Evolutionary conservation across 2,329 filamentous ascomycete genomes (phyloP).

Genomic region (Gnomoniopsis smithogilvyi): DNA sequence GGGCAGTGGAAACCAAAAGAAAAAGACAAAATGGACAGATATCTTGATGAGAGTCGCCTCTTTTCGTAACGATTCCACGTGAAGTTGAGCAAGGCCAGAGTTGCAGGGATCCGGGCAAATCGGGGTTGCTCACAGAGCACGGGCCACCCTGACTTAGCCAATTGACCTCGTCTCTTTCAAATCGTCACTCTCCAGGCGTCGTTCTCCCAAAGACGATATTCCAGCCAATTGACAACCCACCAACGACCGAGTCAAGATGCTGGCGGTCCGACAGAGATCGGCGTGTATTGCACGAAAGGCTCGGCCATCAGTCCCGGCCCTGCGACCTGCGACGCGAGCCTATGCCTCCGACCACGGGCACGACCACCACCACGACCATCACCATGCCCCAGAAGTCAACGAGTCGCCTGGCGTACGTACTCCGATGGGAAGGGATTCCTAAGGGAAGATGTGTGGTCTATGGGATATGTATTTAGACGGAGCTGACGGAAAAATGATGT

Average conservation of each 20-base stretch:
- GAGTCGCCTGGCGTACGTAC: conserved; percentile 56
- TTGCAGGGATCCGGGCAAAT: not conserved
- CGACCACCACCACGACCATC: conserved; percentile 35
- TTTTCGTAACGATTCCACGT: not conserved
- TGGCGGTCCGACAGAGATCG: conserved; percentile 33
- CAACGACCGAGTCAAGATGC: conserved; percentile 27
- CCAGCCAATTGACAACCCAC: conserved; percentile 11
- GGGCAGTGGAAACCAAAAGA: no score
- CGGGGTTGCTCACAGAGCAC: not conserved
- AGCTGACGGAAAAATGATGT: not conserved
- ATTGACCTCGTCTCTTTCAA: conserved; percentile 2
- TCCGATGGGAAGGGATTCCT: no score
- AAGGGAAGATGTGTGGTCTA: not conserved
- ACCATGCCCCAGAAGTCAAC: conserved; percentile 39
- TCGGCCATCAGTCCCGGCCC: conserved; percentile 22
- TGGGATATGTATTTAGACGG: no score
- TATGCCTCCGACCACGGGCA: conserved; percentile 54
- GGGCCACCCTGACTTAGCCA: not conserved
- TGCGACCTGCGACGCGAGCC: conserved; percentile 35
- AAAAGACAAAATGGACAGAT: conserved; percentile 29
- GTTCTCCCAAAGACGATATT: not conserved
- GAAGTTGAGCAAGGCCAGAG: not conserved
- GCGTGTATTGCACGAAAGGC: conserved; percentile 35
- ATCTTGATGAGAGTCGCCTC: not conserved
- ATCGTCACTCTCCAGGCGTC: conserved; percentile 3